Percentiles rank a stretch among this genome's conserved stretches.
Conservation (phyloP, 768 basidiomycete genomes). For the Termitomyces sp. region DNA sequence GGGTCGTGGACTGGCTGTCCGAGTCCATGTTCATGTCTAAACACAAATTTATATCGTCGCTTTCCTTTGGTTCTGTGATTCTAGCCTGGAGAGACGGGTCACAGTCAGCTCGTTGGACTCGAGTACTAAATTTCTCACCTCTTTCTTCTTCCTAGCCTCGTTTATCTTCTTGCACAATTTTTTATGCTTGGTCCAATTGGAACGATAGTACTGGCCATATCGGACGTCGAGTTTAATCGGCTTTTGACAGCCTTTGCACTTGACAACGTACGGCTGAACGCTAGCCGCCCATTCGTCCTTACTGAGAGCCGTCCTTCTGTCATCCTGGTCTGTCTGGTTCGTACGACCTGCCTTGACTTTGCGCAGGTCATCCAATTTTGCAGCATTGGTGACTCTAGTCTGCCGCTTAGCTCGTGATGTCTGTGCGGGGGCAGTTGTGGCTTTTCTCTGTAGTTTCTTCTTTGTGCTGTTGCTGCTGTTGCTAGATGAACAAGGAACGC, state of each 20-base stretch:
- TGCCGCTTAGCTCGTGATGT: not conserved
- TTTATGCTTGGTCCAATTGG: not conserved
- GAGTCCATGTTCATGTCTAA: not conserved
- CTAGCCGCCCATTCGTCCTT: not conserved
- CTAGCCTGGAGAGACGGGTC: not conserved
- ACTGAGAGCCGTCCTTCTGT: not conserved
- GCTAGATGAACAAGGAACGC: too few relatives aligned
- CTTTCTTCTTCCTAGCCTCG: not conserved
- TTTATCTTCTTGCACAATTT: not conserved
- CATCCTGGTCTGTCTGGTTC: not conserved
- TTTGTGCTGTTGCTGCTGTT: not conserved
- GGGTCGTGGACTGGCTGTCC: not conserved
- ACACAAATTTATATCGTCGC: too few relatives aligned
- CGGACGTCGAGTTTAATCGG: not conserved
- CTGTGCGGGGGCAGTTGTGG: too few relatives aligned
- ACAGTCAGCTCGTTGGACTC: not conserved
- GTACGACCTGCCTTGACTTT: not conserved
- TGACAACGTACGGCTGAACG: not conserved
- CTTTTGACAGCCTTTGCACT: not conserved
- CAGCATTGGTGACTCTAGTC: not conserved
- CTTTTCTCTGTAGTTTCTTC: not conserved
- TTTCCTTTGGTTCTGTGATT: too few relatives aligned
- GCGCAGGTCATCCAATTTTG: not conserved
- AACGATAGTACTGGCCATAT: not conserved
- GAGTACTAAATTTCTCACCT: not conserved